These are phyloP conservation scores for Lasiodiplodia sp. DNA, from an alignment of 2,329 filamentous ascomycete species.

Conservation along the genomic window DNA sequence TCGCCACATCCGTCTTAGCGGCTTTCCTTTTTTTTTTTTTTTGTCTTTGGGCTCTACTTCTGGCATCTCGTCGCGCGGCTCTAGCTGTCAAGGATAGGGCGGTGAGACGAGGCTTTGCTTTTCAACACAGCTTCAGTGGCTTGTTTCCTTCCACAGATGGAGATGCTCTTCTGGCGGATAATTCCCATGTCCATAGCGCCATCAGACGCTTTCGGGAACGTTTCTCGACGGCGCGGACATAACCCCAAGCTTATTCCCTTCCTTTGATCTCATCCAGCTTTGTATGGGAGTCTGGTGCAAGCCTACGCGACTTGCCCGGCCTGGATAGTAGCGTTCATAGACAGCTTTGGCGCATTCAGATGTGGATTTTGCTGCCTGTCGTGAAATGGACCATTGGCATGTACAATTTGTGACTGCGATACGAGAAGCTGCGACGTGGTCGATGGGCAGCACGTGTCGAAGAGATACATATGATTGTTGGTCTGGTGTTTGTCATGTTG, in stretches of 20 bases:
- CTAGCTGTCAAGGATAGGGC: neutral
- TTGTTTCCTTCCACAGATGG: neutral
- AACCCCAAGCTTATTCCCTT: neutral
- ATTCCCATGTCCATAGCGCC: constrained; percentile 10
- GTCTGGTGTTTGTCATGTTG: constrained; percentile 1
- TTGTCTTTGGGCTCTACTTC: neutral
- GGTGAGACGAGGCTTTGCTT: neutral
- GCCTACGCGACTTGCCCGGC: neutral
- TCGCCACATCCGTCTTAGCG: constrained; percentile 15
- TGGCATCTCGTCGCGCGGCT: constrained; percentile 2
- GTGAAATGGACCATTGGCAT: neutral
- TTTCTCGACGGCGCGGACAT: neutral
- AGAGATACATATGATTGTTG: neutral
- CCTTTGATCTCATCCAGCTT: neutral
- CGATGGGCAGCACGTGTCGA: too few relatives aligned
- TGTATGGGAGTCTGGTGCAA: constrained; percentile 12
- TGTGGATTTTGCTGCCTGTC: neutral
- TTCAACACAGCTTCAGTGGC: neutral
- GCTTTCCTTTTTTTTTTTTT: constrained; percentile 4
- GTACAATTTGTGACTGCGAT: too few relatives aligned
- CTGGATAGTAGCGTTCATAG: constrained; percentile 8
- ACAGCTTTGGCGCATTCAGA: neutral
- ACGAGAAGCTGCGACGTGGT: too few relatives aligned
- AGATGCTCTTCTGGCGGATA: constrained; percentile 2
- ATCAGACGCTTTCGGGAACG: neutral